Evolutionary conservation across 257 asterid genomes (phyloP).

Genomic region (Solanum neorickii): DNA sequence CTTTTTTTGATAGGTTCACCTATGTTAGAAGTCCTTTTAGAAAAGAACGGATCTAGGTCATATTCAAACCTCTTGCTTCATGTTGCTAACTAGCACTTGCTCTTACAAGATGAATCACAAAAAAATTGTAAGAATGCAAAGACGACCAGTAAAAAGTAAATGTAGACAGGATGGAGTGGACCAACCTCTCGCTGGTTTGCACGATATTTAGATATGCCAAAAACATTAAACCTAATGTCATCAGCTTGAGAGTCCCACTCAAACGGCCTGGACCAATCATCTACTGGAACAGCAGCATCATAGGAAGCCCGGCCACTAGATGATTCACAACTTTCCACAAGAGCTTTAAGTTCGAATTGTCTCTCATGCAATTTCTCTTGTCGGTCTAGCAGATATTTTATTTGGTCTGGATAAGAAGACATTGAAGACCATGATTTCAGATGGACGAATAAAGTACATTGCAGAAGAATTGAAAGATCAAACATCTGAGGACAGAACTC

Average conservation of each 20-base stretch:
- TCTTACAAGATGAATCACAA: background rate
- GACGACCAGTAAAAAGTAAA: background rate
- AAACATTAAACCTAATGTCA: conserved; percentile 76
- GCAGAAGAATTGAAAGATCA: background rate
- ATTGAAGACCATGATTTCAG: background rate
- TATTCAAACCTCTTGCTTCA: background rate
- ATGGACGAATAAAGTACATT: background rate
- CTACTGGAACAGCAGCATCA: conserved; percentile 45
- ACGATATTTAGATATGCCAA: conserved; percentile 79
- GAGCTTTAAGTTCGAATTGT: conserved; percentile 67
- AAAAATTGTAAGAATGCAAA: background rate
- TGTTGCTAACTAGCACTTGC: background rate
- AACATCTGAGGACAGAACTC: background rate
- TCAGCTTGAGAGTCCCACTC: conserved; percentile 83
- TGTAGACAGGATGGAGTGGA: background rate
- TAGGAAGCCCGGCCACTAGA: conserved; percentile 33
- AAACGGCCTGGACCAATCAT: conserved; percentile 68
- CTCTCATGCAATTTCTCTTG: conserved; percentile 66
- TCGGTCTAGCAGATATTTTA: conserved; percentile 55
- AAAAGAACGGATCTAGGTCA: background rate
- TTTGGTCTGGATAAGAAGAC: conserved; percentile 48
- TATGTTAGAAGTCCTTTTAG: background rate
- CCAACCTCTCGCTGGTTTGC: conserved; percentile 91
- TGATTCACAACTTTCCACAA: conserved; percentile 51
- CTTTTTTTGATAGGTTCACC: background rate